Base-by-base conservation (phyloP, 345 rosid genomes). In the Nephelium lappaceum region DNA sequence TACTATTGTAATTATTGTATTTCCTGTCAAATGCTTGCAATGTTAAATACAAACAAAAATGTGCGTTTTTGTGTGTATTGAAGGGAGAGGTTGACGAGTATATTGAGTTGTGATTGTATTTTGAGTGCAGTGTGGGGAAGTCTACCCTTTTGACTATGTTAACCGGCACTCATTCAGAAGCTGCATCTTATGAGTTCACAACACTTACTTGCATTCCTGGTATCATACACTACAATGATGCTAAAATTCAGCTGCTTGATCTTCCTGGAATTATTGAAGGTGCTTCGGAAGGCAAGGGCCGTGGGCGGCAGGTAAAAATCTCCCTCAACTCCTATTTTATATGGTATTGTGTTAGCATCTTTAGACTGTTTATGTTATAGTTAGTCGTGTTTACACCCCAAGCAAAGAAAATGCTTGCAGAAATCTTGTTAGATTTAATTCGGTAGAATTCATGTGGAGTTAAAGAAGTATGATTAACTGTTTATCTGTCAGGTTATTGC, bases 241-340 rank as follows among this genome's bases (percentile, higher is more conserved):
- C 99, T 53, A 97, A 97, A 83, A 97, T 97, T 81, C 98, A 97
- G 91, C 77, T 94, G 79, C 93, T 94, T 49, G 99, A 97, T 79
- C 99, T 97, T 81, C 99, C 98, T 81, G 99, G 99, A 76, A 97
- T 97, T 86, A 97, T 97, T 82, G 99, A 97, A 92, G 98, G 99
- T 80, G 99, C 98, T 85, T 93, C 99, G 49, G 98, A 94, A 86
- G 99, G 98, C 83, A 96, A 94, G 73, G 99, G 99, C 65, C 91
- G 98, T 83, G 98, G 99, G 58, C 91, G 99, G 83, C 98, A 94
- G 98, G 99, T 91, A 82, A 70, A 77, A 21, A 42, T 14, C 15
- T 80, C 31, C 21, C 61, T 42, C 36, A 8, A 43, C 75, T 61
- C 31, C 66, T 43, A 24, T 38, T 19, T 57, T 16, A 67, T 73